Percentiles rank a stretch among this genome's conserved stretches.
These are phyloP conservation scores for Hirsutella minnesotensis DNA, from an alignment of 2,329 filamentous ascomycete genomes.

Conservation along the genomic window DNA sequence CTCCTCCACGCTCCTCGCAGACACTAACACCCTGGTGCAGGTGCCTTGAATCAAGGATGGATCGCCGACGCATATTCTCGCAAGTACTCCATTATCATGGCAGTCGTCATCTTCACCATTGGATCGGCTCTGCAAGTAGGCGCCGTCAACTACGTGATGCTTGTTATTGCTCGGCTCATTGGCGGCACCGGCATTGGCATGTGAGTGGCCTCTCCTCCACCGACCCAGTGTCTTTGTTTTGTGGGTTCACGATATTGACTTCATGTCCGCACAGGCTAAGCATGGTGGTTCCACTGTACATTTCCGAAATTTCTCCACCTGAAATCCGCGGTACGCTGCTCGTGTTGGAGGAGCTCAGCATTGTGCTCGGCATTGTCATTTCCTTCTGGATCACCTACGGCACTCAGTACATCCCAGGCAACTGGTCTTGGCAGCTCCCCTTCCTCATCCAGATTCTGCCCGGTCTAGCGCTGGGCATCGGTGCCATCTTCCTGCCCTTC, in stretches of 20 bases:
- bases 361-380: slow-evolving; percentile 17
- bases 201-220: slow-evolving; percentile 5
- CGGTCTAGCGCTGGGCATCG: slow-evolving; percentile 12
- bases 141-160: slow-evolving; percentile 26
- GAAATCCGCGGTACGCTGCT: slow-evolving; percentile 34
- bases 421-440: slow-evolving; percentile 17
- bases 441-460: slow-evolving; percentile 18
- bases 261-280: slow-evolving; percentile 8
- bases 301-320: slow-evolving; percentile 34
- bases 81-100: slow-evolving; percentile 20
- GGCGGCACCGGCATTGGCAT: slow-evolving; percentile 31
- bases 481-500: slow-evolving; percentile 13
- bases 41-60: slow-evolving; percentile 29
- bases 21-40: slow-evolving; percentile 8
- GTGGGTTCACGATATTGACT: not conserved
- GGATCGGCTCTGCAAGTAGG: slow-evolving; percentile 31
- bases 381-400: slow-evolving; percentile 20
- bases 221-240: not conserved
- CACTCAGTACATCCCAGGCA: slow-evolving; percentile 12
- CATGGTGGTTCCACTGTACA: slow-evolving; percentile 28
- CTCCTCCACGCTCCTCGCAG: not conserved
- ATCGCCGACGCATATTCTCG: slow-evolving; percentile 20
- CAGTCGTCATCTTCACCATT: slow-evolving; percentile 22
- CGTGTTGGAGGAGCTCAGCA: slow-evolving; percentile 25
- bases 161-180: slow-evolving; percentile 28